Base-by-base conservation (phyloP, 2,329 filamentous ascomycete species). In the Sarocladium oryzae region DNA sequence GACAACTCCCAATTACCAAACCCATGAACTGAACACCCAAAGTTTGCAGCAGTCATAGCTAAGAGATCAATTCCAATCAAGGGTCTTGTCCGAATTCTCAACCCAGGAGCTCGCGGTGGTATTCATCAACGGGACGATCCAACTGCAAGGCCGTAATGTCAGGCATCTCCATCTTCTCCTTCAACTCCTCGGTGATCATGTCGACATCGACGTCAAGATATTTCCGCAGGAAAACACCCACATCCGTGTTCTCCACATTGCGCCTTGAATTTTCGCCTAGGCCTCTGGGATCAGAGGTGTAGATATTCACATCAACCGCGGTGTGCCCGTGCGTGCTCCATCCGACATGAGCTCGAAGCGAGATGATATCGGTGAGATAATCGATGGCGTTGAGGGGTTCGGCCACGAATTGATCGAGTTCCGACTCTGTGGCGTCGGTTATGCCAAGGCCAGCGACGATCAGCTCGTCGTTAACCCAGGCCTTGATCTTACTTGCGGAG, bases 271-370 rank as follows among this genome's bases (percentile, higher is more conserved):
- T 74, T 38, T 79, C 76, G 0, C 84, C 81, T 1, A 84, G 80
- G 33, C 79, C 76, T 0, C 80, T 76, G 3, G 88, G 84, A 41
- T 77, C 76, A 0, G 87, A 91, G 50, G 88, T 86, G 70, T 97
- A 99, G 58, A 99, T 89, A 67, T 99, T 99, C 46, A 99, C 93
- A 64, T 99, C 93, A 7, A 93, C 90, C 49, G 86, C 93, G 18
- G 85, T 87, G 70, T 99, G 93, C 24, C 93, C 93, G 66, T 96
- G 92, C 0, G 91, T 96, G 56, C 81, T 85, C 93, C 93, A 99
- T 13, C 93, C 95, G 38, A 96, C 81, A 63, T 95, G 89, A 1
- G 91, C 88, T 54, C 93, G 82, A 4, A 87, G 79, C 58, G 88
- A 95, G 58, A 97, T 81, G 73, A 99, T 92, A 61, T 89, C 84